These are phyloP conservation scores for Citrus reticulata DNA, from an alignment of 345 rosid genomes.

Conservation along the genomic window DNA sequence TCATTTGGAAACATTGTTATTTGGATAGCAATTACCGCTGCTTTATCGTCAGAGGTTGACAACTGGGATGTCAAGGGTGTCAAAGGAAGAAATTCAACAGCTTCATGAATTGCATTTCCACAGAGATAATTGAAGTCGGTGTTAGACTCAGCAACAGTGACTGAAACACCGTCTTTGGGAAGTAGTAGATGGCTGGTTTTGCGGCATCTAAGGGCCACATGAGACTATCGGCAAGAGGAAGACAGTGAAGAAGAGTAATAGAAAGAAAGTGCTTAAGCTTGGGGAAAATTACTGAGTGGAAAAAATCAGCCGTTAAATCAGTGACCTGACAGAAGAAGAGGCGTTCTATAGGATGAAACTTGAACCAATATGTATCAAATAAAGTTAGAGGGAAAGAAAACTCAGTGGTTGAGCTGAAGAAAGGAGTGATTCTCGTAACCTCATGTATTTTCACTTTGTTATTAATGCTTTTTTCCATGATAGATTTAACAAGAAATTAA, in stretches of 20 bases:
- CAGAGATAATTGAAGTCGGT: slow-evolving; percentile 20
- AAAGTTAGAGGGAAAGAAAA: background rate
- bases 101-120: slow-evolving; percentile 12
- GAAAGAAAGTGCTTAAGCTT: slow-evolving; percentile 39
- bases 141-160: slow-evolving; percentile 38
- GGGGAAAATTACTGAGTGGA: slow-evolving; percentile 33
- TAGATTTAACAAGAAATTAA: background rate
- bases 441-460: background rate
- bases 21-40: slow-evolving; percentile 2
- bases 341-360: background rate
- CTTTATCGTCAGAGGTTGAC: slow-evolving; percentile 10
- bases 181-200: slow-evolving; percentile 20
- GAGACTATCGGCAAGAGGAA: slow-evolving; percentile 27
- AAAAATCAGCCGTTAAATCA: slow-evolving; percentile 14
- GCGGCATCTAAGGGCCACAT: slow-evolving; percentile 19
- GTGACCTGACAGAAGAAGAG: slow-evolving; percentile 7
- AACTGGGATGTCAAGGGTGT: slow-evolving; percentile 28
- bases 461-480: background rate
- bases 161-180: slow-evolving; percentile 18
- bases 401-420: background rate
- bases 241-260: slow-evolving; percentile 26
- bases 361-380: background rate
- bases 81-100: slow-evolving; percentile 27
- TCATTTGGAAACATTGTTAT: slow-evolving; percentile 11
- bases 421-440: background rate